Base-by-base conservation (phyloP, 1,284 basidiomycete genomes). In the Fomitopsis betulina region DNA sequence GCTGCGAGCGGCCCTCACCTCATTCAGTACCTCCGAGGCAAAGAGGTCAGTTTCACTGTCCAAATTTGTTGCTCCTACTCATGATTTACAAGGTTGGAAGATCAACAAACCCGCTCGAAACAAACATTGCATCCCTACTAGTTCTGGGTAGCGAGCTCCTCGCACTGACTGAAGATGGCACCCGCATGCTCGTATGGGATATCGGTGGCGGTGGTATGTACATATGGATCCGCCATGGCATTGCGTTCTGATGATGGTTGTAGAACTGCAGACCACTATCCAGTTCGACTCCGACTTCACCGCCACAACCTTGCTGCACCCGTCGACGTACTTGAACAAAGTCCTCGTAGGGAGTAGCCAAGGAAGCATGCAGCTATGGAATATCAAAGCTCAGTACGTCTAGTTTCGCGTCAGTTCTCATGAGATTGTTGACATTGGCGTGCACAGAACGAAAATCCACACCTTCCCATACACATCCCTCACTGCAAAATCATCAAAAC, bases 261-360 rank as follows among this genome's bases (percentile, higher is more conserved):
- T 60, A 89, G 87, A 76, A 53, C 72, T 91, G 12, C 78, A 86
- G 54, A 76, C 76, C 2, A 82, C 80, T 10, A 84, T 97, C 50
- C 78, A 86, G 54, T 96, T 95, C 64, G 86, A 90, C 43, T 68
- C 79, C 13, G 86, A 81, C 5, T 98, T 98, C 71, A 90, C 86
- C 1, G 96, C 96, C 9, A 91, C 86, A 10, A 82, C 80, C 19
- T 75, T 98, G 32, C 79, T 98, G 6, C 97, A 99, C 72, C 97
- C 97, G 0, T 89, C 94, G 1, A 99, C 97, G 4, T 99, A 99
- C 73, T 75, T 99, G 56, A 98, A 99, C 79, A 99, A 99, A 76
- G 81, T 99, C 1, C 78, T 99, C 1, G 83, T 99, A 9, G 88
- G 89, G 1, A 93, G 92, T 63, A 82, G 78, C 58, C 81, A 95